Evolutionary conservation across 306 rosid species (phyloP).

Genomic region (Trifolium fragiferum): DNA sequence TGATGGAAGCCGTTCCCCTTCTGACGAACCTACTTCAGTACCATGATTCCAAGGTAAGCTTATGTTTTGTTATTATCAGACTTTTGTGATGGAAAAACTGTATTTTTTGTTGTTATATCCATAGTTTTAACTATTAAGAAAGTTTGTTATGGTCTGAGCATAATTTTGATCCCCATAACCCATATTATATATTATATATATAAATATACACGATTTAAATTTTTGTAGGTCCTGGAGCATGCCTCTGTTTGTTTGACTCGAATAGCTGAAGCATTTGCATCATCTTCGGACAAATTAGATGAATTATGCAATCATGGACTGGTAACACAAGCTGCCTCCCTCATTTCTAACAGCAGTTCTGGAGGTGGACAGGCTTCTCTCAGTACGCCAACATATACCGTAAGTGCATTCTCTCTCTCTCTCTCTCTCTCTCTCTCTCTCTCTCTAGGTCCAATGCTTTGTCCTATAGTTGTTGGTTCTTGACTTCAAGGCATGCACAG

Average conservation of each 20-base stretch:
- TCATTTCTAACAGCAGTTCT: conserved; percentile 87
- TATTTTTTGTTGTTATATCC: neutral
- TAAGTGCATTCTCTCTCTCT: conserved; percentile 46
- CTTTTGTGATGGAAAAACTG: conserved; percentile 2
- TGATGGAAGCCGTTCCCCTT: conserved; percentile 98
- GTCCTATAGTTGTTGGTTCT: conserved; percentile 19
- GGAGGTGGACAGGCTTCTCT: conserved; percentile 99
- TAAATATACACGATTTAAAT: conserved; percentile 10
- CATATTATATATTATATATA: conserved; percentile 1
- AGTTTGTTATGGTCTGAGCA: neutral
- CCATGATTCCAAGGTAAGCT: conserved; percentile 87
- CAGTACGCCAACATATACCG: conserved; percentile 92
- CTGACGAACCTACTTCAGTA: conserved; percentile 96
- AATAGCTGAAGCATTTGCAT: conserved; percentile 97
- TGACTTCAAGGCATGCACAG: conserved; percentile 60
- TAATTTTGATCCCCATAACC: neutral
- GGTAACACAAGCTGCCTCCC: conserved; percentile 93
- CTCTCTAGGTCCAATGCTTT: conserved; percentile 2
- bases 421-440: conserved; percentile 1
- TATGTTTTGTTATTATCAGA: conserved; percentile 13
- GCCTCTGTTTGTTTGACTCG: conserved; percentile 99
- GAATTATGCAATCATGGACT: conserved; percentile 93
- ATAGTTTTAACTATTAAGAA: neutral
- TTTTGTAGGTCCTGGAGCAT: conserved; percentile 90
- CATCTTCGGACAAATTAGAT: conserved; percentile 90